These are phyloP conservation scores for Picea glauca DNA, from an alignment of 75 land plant genomes.

Conservation along the genomic window DNA sequence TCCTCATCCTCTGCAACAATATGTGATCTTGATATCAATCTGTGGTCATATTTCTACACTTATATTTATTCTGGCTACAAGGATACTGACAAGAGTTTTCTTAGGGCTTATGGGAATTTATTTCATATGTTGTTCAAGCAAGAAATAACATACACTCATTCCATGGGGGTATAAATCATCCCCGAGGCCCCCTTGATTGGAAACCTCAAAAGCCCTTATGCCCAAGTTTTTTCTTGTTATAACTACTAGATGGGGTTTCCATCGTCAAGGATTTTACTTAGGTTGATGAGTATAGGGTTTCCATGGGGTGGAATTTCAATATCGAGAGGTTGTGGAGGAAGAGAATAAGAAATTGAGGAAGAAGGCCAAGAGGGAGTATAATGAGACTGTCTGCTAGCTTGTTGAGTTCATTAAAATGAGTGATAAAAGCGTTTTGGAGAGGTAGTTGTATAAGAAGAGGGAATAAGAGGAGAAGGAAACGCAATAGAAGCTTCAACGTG, in stretches of 20 bases:
- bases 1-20: constrained; percentile 9
- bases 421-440: constrained; percentile 88
- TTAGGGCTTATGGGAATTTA: constrained; percentile 68
- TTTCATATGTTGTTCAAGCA: constrained; percentile 58
- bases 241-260: constrained; percentile 75
- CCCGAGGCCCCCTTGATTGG: constrained; percentile 71
- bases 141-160: constrained; percentile 54
- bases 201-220: constrained; percentile 52
- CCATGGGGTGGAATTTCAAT: constrained; percentile 30
- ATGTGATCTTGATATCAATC: constrained; percentile 33
- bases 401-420: constrained; percentile 90
- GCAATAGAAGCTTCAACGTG: constrained; percentile 44
- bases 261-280: constrained; percentile 83
- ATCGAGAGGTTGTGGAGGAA: constrained; percentile 81
- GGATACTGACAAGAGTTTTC: constrained; percentile 72
- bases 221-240: constrained; percentile 73
- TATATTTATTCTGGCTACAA: constrained; percentile 68
- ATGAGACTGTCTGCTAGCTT: constrained; percentile 68
- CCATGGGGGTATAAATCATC: constrained; percentile 32
- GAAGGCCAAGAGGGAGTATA: constrained; percentile 80
- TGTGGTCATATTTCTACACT: constrained; percentile 73
- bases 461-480: constrained; percentile 50
- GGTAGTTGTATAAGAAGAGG: constrained; percentile 39
- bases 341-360: constrained; percentile 88
- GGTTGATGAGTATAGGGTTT: constrained; percentile 65